Evolutionary conservation across 2,329 filamentous ascomycete species (phyloP), one percentile per base, ranked within the genome.

Genomic region (Polytolypa hystricis): DNA sequence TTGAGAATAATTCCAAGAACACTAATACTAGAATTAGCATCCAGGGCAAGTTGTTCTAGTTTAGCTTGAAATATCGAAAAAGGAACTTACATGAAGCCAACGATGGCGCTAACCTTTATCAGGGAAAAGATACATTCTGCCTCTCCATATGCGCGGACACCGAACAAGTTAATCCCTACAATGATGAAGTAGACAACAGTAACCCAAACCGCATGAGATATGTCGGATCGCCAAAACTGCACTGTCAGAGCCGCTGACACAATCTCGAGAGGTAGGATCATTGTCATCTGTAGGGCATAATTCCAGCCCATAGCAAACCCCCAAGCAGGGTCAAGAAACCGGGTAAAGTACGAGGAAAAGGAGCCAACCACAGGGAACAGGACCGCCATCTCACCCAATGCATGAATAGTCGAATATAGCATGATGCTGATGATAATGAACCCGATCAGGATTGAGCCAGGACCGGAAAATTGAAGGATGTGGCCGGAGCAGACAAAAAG

Each of bases 221-320:
- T 56, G 17, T 49, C 35, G 4, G 43, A 61, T 2, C 55, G 53
- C 77, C 77, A 81, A 47, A 71, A 79, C 43, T 73, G 60, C 39
- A 80, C 74, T 9, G 81, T 60, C 2, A 79, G 70, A 30, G 71
- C 70, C 12, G 74, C 71, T 7, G 77, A 77, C 0, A 72, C 71
- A 39, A 80, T 77, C 51, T 81, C 77, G 33, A 93, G 69, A 0
- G 85, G 85, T 16, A 93, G 58, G 0, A 86, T 75, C 26, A 83
- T 71, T 2, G 91, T 69, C 85, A 85, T 93, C 58, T 86, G 80
- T 45, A 26, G 34, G 45, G 33, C 58, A 45, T 66, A 72, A 38
- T 66, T 65, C 62, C 62, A 68, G n/a, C 65, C 65, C 16, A 66
- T 53, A 7, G 66, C 66, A 47, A 66, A 66, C 2, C 64, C 63